Conservation (phyloP, 768 basidiomycete genomes). For the Chalciporus pseudorubinellus region DNA sequence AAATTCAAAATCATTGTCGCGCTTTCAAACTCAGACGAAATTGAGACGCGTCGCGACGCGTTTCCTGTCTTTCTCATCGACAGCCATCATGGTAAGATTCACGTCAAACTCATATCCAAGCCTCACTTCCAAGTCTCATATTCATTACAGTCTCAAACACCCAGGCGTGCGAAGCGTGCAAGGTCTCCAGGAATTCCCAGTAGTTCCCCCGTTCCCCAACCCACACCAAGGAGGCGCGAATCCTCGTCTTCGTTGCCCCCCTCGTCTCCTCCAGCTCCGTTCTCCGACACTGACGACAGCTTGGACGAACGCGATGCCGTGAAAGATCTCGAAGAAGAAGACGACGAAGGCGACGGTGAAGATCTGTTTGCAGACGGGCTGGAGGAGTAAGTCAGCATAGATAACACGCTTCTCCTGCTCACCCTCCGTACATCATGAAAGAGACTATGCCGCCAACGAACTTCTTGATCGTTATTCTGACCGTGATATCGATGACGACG, state of each 20-base stretch:
- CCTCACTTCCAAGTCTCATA: neutral
- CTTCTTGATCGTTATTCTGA: slow-evolving; percentile 86
- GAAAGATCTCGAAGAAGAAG: slow-evolving; percentile 62
- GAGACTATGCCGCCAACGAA: slow-evolving; percentile 85
- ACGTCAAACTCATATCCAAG: neutral
- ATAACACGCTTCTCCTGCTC: slow-evolving; percentile 6
- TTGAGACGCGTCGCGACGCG: slow-evolving; percentile 48
- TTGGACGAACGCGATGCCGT: slow-evolving; percentile 69
- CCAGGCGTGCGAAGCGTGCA: slow-evolving; percentile 61
- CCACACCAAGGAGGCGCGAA: slow-evolving; percentile 49
- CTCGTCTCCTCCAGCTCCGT: slow-evolving; percentile 77
- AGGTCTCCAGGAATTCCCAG: slow-evolving; percentile 52
- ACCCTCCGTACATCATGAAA: slow-evolving; percentile 26
- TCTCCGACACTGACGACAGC: slow-evolving; percentile 85
- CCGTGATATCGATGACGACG: slow-evolving; percentile 81
- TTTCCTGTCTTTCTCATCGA: slow-evolving; percentile 20
- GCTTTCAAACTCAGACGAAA: slow-evolving; percentile 45
- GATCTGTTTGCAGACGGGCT: slow-evolving; percentile 87
- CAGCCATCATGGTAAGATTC: slow-evolving; percentile 39
- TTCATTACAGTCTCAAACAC: slow-evolving; percentile 36
- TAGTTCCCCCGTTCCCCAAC: slow-evolving; percentile 44
- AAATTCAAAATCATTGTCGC: slow-evolving; percentile 15
- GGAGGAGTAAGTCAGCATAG: slow-evolving; percentile 53
- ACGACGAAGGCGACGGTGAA: slow-evolving; percentile 83
- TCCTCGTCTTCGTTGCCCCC: slow-evolving; percentile 80